Base-by-base conservation (phyloP, 306 rosid genomes). In the Luffa aegyptiaca region DNA sequence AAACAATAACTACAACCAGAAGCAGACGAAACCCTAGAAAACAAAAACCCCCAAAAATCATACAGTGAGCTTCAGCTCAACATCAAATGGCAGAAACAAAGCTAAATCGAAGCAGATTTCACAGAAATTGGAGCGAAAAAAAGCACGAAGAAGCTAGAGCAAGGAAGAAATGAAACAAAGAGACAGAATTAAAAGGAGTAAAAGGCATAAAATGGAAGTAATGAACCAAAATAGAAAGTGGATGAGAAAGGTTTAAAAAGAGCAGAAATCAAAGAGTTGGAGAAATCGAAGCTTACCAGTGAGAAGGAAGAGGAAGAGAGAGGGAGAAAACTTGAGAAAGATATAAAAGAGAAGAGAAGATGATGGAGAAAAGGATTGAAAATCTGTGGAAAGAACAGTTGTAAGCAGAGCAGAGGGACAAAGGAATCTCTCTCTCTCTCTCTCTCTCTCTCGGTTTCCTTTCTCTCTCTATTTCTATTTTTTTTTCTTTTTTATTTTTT, bases 211-310 rank as follows among this genome's bases (percentile, higher is more conserved):
- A 44, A 2, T 18, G n/a, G 10, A 36, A 70, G 48, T 46, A 21
- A 65, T 3, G 12, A 41, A 4, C 56, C 6, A 48, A 33, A 35
- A 39, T 70, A 41, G 71, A 72, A 53, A 42, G 31, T 10, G 55
- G 16, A 52, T 2, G 8, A 1, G 13, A 66, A 86, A 76, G 59
- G 78, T 37, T 31, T 80, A 74, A 46, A 55, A 56, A 39, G 56
- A 77, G 78, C 63, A 44, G 16, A 56, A 45, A 62, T 58, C 7
- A 41, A 44, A 51, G 53, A 1, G 72, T 6, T 55, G 6, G 73
- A 48, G 61, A 26, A 63, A 86, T 83, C 77, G 64, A 75, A 78
- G 81, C 81, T 83, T 75, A 85, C 87, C 86, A 12, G 81, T 36
- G 80, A 73, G 65, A 62, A 37, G 21, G 76, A 51, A 37, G 80